These are phyloP conservation scores for Venturia pyrina DNA, from an alignment of 2,329 filamentous ascomycete genomes.

Conservation along the genomic window DNA sequence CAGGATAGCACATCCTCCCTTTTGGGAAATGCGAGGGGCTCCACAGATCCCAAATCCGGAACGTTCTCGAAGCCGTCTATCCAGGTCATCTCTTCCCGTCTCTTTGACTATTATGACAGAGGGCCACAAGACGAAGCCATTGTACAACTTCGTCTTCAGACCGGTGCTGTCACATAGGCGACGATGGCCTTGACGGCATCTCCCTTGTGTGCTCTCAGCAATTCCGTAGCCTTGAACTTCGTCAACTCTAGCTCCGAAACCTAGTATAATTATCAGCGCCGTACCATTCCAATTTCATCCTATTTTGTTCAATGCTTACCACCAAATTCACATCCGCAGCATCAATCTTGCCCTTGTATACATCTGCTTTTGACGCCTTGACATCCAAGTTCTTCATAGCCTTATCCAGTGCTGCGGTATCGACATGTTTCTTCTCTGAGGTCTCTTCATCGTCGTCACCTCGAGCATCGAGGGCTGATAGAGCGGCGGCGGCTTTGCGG, in stretches of 20 bases:
- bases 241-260: constrained; percentile 62
- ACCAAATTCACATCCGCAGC: constrained; percentile 59
- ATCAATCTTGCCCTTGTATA: constrained; percentile 59
- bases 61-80: too few relatives aligned
- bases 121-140: not conserved
- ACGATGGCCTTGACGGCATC: constrained; percentile 57
- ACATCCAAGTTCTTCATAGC: constrained; percentile 56
- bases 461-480: constrained; percentile 56
- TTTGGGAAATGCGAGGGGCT: too few relatives aligned
- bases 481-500: constrained; percentile 64
- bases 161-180: constrained; percentile 39
- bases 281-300: constrained; percentile 13
- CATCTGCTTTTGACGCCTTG: constrained; percentile 34
- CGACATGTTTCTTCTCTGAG: constrained; percentile 43
- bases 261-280: constrained; percentile 28
- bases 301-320: constrained; percentile 34
- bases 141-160: constrained; percentile 1
- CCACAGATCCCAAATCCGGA: too few relatives aligned
- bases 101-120: too few relatives aligned
- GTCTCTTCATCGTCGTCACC: constrained; percentile 34
- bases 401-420: constrained; percentile 59
- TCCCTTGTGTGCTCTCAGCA: constrained; percentile 63
- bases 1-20: too few relatives aligned
- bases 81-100: too few relatives aligned
- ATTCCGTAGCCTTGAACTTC: constrained; percentile 63